Evolutionary conservation across 306 rosid species (phyloP), one percentile per base, ranked within the genome.

Genomic region (Vicia sativa): DNA sequence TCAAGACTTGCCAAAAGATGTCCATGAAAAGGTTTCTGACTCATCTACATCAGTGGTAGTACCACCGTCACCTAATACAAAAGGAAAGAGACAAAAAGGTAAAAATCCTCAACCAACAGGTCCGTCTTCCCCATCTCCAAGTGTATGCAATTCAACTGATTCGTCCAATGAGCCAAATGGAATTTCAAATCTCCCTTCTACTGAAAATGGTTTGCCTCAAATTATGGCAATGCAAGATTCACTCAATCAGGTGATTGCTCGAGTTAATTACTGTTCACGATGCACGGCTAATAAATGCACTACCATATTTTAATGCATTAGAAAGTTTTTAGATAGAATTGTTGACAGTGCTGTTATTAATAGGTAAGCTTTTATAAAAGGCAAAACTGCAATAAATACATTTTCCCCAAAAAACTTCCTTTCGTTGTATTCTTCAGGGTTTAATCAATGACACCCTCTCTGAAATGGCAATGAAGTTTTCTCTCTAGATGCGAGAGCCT

Each of bases 81-180:
- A 91, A 78, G 87, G 84, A 62, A 91, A 84, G 76, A 95, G 81
- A 63, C 89, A 85, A 64, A 95, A 91, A 81, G 85, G 88, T 18
- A 95, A 91, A 81, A 83, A 18, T 63, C 80, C 89, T 67, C 97
- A 88, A 84, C 78, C 88, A 52, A 71, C 84, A 7, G 87, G 79
- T 25, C 77, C 80, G 25, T 73, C 86, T 62, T 80, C 87, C 58
- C 74, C 86, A 39, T 83, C 89, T 70, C 81, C 81, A 65, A 71
- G 68, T 60, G 80, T 43, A 7, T 80, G 77, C 70, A 87, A 88
- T 67, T 83, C 92, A 66, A 41, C 74, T 29, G 96, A 87, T 73
- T 80, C 78, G 23, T 62, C 77, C 82, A 73, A 54, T 48, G 99
- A 91, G 65, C 86, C 81, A 23, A 78, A 55, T 56, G 92, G 92